Evolutionary conservation across 208 protist genomes (phyloP).

Genomic region (Sergeia podlipaevii): DNA sequence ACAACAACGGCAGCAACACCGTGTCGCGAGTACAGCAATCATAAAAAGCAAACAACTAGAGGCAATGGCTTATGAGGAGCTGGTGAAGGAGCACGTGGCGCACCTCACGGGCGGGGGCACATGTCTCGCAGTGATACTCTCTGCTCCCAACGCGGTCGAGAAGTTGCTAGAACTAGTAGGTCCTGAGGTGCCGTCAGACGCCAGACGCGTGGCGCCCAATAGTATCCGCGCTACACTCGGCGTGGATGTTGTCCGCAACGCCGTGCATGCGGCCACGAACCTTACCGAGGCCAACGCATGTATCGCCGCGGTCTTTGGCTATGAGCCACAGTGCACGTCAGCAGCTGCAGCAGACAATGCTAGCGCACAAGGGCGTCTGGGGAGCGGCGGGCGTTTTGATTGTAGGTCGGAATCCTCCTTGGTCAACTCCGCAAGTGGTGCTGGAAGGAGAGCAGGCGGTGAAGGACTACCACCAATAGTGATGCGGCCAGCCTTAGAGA

Average conservation of each 20-base stretch:
- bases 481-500: background rate
- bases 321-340: conserved; percentile 22
- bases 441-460: background rate
- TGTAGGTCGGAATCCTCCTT: too few species aligned
- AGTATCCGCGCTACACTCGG: conserved; percentile 62
- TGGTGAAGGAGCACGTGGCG: conserved; percentile 23
- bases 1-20: conserved; percentile 1
- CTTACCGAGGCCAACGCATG: conserved; percentile 41
- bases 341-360: conserved; percentile 12
- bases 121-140: conserved; percentile 50
- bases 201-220: conserved; percentile 30
- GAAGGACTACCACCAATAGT: background rate
- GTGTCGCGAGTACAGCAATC: background rate
- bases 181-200: conserved; percentile 59
- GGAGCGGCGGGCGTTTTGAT: too few species aligned
- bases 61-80: background rate
- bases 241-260: conserved; percentile 47
- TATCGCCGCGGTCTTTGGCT: conserved; percentile 56
- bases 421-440: too few species aligned
- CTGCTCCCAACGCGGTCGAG: conserved; percentile 54
- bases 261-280: conserved; percentile 52
- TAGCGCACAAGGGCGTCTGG: conserved; percentile 3
- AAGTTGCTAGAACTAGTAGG: conserved; percentile 51
- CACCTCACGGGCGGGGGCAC: conserved; percentile 57
- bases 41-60: background rate